A percentile compares a stretch with the other conserved stretches of the same genome.
phyloP scores from a whole-genome alignment of 371 early-diverging fungal genomes.

The Mortierella polycephala region DNA sequence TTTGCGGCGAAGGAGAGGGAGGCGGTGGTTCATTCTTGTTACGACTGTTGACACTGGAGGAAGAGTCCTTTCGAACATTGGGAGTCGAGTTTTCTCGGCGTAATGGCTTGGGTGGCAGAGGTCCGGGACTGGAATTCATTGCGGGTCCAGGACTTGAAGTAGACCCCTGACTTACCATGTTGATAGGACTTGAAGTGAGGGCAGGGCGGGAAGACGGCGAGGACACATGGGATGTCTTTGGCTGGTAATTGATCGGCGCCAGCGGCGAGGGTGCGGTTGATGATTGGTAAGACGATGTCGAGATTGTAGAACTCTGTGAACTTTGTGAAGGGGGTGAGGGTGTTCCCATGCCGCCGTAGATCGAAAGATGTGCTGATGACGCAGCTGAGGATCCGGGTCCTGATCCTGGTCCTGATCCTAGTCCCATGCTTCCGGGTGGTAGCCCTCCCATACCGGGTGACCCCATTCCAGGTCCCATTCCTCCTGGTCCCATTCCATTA shows the following conservation, averaged over 20 bases:
- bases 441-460: not conserved
- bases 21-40: not conserved
- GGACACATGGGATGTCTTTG: slow-evolving; percentile 28
- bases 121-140: slow-evolving; percentile 7
- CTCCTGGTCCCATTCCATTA: slow-evolving; percentile 13
- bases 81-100: slow-evolving; percentile 41
- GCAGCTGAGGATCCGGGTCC: slow-evolving; percentile 16
- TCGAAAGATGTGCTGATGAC: slow-evolving; percentile 18
- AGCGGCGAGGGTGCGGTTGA: slow-evolving; percentile 18
- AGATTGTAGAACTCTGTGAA: slow-evolving; percentile 2
- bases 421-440: not conserved
- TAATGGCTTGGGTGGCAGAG: slow-evolving; percentile 26
- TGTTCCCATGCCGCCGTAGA: slow-evolving; percentile 47
- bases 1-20: slow-evolving; percentile 23
- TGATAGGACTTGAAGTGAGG: slow-evolving; percentile 10
- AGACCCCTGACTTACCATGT: slow-evolving; percentile 4
- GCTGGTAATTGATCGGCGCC: slow-evolving; percentile 34
- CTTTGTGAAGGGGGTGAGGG: slow-evolving; percentile 5
- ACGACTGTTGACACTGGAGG: slow-evolving; percentile 3
- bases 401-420: slow-evolving; percentile 19
- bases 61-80: slow-evolving; percentile 26
- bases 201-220: slow-evolving; percentile 23
- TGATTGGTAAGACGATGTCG: slow-evolving; percentile 4
- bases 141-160: slow-evolving; percentile 1
- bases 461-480: slow-evolving; percentile 24